Percentiles rank a stretch among this genome's conserved stretches.
These are phyloP conservation scores for Acmispon strigosus DNA, from an alignment of 306 rosid genomes.

Conservation along the genomic window DNA sequence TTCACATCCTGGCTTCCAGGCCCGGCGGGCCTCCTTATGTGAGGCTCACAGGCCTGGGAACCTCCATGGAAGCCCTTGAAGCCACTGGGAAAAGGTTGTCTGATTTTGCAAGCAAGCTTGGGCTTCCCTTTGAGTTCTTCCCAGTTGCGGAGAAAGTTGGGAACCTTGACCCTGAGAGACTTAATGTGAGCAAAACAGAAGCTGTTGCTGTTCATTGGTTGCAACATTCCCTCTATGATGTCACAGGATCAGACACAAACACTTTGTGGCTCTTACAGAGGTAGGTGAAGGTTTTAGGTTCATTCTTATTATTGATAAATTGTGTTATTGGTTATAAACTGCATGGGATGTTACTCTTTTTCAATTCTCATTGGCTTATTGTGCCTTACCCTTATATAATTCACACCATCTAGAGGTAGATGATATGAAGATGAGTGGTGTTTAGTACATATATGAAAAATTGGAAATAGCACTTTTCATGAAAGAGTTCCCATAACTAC, in stretches of 20 bases:
- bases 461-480: conserved; percentile 23
- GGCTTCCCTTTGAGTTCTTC: conserved; percentile 84
- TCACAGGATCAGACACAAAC: conserved; percentile 86
- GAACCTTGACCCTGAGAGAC: conserved; percentile 64
- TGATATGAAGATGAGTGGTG: not conserved
- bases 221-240: conserved; percentile 96
- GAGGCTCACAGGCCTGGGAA: conserved; percentile 83
- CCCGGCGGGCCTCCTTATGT: conserved; percentile 94
- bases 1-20: conserved; percentile 83
- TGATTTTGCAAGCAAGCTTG: conserved; percentile 79
- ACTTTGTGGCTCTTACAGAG: conserved; percentile 93
- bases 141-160: conserved; percentile 90
- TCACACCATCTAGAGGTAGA: not conserved
- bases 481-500: conserved; percentile 10
- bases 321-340: not conserved
- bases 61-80: conserved; percentile 75
- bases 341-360: conserved; percentile 11
- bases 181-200: conserved; percentile 69
- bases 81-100: conserved; percentile 88
- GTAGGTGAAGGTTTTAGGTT: conserved; percentile 24
- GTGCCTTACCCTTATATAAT: not conserved
- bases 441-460: too few species aligned
- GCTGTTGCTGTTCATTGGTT: conserved; percentile 99
- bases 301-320: not conserved
- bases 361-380: not conserved